Evolutionary conservation across 1,284 basidiomycete species (phyloP).

Genomic region (Trametes pubescens): DNA sequence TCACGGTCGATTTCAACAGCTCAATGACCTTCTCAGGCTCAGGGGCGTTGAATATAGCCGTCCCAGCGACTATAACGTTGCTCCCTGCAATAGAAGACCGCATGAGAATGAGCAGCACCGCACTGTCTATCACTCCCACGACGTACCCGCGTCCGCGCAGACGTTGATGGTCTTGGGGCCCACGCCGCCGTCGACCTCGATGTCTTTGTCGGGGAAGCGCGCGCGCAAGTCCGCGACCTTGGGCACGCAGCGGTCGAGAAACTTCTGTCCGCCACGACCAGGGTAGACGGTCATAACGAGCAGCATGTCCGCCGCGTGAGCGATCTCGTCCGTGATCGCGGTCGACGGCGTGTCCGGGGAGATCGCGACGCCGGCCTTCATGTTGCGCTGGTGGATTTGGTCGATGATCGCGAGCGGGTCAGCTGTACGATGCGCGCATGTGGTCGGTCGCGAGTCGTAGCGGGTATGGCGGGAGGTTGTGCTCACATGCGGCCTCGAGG

Average conservation of each 20-base stretch:
- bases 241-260: constrained; percentile 91
- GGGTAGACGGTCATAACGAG: constrained; percentile 98
- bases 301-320: constrained; percentile 86
- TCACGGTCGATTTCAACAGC: constrained; percentile 75
- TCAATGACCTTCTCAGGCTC: constrained; percentile 84
- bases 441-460: not conserved
- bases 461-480: constrained; percentile 21
- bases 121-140: not conserved
- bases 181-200: constrained; percentile 97
- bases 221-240: constrained; percentile 93
- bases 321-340: constrained; percentile 87
- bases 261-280: constrained; percentile 95
- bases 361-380: constrained; percentile 95
- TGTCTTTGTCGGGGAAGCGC: constrained; percentile 92
- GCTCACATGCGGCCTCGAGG: constrained; percentile 90
- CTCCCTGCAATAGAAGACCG: constrained; percentile 68
- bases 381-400: constrained; percentile 76
- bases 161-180: constrained; percentile 89
- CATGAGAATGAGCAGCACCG: constrained; percentile 7
- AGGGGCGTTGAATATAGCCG: constrained; percentile 89
- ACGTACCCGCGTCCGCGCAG: constrained; percentile 89
- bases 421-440: constrained; percentile 50
- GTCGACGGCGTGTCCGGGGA: constrained; percentile 91
- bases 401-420: constrained; percentile 80
- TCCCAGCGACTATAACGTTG: constrained; percentile 98